phyloP scores from a whole-genome alignment of 2,329 filamentous ascomycete species.

The Sphaerostilbella broomeana region DNA sequence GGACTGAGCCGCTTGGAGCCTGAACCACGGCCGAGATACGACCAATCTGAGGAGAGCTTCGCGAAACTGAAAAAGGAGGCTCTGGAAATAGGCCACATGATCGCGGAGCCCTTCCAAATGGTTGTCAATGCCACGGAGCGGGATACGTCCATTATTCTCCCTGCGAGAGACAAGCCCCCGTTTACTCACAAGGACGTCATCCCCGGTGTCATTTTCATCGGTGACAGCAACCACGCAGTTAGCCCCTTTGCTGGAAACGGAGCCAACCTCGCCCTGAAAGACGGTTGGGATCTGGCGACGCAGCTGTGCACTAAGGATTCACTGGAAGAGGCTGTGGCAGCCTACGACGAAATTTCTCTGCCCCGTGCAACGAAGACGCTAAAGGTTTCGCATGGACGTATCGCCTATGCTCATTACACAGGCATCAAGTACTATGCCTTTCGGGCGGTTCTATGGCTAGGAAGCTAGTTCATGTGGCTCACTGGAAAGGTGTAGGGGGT shows the following conservation, averaged over 20 bases:
- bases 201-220: constrained; percentile 33
- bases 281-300: constrained; percentile 35
- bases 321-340: constrained; percentile 22
- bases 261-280: constrained; percentile 37
- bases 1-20: constrained; percentile 27
- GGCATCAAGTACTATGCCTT: constrained; percentile 9
- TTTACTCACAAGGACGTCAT: constrained; percentile 26
- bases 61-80: constrained; percentile 1
- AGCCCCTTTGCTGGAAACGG: constrained; percentile 40
- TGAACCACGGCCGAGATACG: background rate
- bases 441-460: no score
- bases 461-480: no score
- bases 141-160: constrained; percentile 28
- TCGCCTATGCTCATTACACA: constrained; percentile 12
- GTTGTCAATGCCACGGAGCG: constrained; percentile 32
- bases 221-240: constrained; percentile 40
- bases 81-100: constrained; percentile 23
- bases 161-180: constrained; percentile 35
- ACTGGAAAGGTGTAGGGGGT: no score
- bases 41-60: background rate
- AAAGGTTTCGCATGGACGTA: constrained; percentile 16
- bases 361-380: constrained; percentile 23
- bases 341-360: constrained; percentile 29
- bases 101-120: constrained; percentile 30
- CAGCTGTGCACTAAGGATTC: constrained; percentile 22